These are phyloP conservation scores for Linnemannia elongata DNA, from an alignment of 192 early-diverging fungal species.

Conservation along the genomic window DNA sequence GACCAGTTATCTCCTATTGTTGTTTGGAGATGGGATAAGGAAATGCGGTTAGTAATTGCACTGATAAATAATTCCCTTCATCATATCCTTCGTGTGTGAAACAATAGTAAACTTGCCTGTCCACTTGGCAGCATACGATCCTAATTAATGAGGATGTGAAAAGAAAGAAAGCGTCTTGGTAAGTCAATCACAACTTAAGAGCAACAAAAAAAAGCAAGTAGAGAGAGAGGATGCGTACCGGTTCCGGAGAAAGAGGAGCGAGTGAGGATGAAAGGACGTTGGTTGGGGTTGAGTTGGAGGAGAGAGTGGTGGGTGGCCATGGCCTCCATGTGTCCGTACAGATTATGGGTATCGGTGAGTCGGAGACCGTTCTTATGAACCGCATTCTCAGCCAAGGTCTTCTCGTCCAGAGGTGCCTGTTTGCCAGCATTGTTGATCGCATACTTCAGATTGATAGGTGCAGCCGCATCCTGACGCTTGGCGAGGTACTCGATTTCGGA, in stretches of 20 bases:
- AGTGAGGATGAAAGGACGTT: conserved; percentile 72
- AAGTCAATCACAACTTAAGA: neutral
- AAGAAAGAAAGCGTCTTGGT: neutral
- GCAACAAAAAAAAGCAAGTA: neutral
- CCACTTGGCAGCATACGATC: conserved; percentile 62
- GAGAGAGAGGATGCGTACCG: conserved; percentile 41
- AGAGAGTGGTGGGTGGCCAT: conserved; percentile 62
- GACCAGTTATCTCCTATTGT: conserved; percentile 74
- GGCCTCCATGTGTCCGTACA: conserved; percentile 75
- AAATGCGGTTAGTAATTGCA: neutral
- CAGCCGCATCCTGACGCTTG: conserved; percentile 29
- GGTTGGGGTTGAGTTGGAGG: conserved; percentile 50
- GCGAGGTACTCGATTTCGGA: neutral
- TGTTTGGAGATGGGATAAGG: too few relatives aligned
- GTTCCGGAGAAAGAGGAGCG: conserved; percentile 76
- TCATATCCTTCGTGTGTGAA: conserved; percentile 9
- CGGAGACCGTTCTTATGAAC: conserved; percentile 63
- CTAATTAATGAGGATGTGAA: neutral
- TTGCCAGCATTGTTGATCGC: conserved; percentile 50
- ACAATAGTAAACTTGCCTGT: conserved; percentile 27
- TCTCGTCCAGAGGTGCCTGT: conserved; percentile 39
- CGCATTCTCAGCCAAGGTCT: conserved; percentile 44
- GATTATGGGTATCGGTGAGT: conserved; percentile 70
- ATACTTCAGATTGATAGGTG: conserved; percentile 47
- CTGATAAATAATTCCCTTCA: neutral